Percentiles rank a stretch among this genome's conserved stretches.
phyloP scores from a whole-genome alignment of 2,329 filamentous ascomycete genomes.

The Arthrobotrys sinensis region DNA sequence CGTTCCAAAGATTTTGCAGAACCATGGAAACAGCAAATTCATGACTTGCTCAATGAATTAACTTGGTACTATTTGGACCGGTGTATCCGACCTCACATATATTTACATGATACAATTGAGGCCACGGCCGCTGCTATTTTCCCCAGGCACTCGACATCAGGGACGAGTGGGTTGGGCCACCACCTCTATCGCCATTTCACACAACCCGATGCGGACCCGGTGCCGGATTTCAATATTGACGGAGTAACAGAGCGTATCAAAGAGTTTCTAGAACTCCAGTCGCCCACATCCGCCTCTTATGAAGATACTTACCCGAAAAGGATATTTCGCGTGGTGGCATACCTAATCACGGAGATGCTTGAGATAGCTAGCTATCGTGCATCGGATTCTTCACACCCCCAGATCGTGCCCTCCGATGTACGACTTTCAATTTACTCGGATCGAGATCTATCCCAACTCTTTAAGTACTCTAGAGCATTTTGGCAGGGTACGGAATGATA shows the following conservation, averaged over 20 bases:
- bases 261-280: background rate
- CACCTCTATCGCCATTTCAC: constrained; percentile 19
- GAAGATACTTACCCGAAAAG: constrained; percentile 8
- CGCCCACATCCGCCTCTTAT: background rate
- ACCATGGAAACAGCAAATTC: background rate
- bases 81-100: background rate
- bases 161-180: background rate
- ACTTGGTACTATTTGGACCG: constrained; percentile 12
- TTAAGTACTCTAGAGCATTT: constrained; percentile 27
- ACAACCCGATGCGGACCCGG: background rate
- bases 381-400: background rate
- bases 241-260: constrained; percentile 11
- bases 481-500: constrained; percentile 6
- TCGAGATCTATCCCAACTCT: constrained; percentile 20
- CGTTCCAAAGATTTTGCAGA: background rate
- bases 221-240: background rate
- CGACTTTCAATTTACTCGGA: constrained; percentile 27
- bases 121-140: background rate
- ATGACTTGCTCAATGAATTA: constrained; percentile 33
- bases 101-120: background rate
- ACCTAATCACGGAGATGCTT: constrained; percentile 25
- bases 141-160: background rate
- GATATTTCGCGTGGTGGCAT: constrained; percentile 17
- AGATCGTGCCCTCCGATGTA: constrained; percentile 32
- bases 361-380: constrained; percentile 21